Evolutionary conservation across 495 filamentous ascomycete genomes (phyloP).

Genomic region (Talaromyces liani): DNA sequence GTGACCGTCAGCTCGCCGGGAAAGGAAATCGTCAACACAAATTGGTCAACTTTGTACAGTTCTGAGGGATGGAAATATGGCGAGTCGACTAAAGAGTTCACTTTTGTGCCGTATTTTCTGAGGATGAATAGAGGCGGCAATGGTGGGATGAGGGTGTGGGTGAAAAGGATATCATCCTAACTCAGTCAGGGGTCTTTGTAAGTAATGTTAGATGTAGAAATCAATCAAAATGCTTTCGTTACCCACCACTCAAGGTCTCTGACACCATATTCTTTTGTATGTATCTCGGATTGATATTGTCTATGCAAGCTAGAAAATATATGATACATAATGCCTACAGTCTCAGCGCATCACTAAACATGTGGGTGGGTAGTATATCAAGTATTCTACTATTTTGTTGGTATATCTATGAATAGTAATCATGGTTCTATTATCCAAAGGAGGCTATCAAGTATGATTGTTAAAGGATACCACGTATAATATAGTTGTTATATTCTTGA

Average conservation of each 20-base stretch:
- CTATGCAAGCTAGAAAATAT: too few species aligned
- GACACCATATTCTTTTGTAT: too few species aligned
- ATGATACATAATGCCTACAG: too few species aligned
- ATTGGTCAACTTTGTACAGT: background rate
- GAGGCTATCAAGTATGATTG: too few species aligned
- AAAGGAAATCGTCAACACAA: slow-evolving; percentile 14
- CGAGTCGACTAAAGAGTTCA: slow-evolving; percentile 22
- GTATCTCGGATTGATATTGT: too few species aligned
- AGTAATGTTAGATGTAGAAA: background rate
- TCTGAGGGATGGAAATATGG: slow-evolving; percentile 8
- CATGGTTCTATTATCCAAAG: too few species aligned
- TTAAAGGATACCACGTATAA: too few species aligned
- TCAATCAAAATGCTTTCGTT: background rate
- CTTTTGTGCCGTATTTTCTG: slow-evolving; percentile 44
- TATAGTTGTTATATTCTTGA: too few species aligned
- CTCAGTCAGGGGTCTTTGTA: background rate
- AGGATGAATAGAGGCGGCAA: slow-evolving; percentile 43
- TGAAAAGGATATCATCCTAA: slow-evolving; percentile 2
- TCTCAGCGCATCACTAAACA: too few species aligned
- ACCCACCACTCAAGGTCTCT: background rate
- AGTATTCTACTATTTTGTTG: too few species aligned
- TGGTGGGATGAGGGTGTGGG: slow-evolving; percentile 41
- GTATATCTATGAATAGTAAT: too few species aligned
- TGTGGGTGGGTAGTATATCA: too few species aligned
- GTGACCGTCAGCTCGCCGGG: slow-evolving; percentile 22